Percentiles rank a stretch among this genome's conserved stretches.
These are phyloP conservation scores for Populus simonii DNA, from an alignment of 345 rosid genomes.

Conservation along the genomic window DNA sequence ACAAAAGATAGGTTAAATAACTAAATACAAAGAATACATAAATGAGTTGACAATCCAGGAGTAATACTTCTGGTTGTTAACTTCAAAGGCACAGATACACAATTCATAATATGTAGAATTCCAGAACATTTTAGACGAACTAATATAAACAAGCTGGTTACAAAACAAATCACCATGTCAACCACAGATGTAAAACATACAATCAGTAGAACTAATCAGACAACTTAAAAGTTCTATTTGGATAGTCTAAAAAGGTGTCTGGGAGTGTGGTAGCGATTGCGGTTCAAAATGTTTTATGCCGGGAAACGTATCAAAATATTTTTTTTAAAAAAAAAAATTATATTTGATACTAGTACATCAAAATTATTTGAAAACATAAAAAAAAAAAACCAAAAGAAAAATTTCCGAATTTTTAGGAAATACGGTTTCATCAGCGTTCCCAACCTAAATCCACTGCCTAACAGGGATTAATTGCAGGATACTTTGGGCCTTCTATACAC, in stretches of 20 bases:
- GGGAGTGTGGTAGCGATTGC: no score
- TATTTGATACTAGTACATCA: no score
- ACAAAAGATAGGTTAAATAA: background rate
- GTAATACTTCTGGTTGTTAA: background rate
- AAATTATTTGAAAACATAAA: no score
- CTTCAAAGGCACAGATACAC: background rate
- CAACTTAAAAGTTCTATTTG: background rate
- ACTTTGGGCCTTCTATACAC: background rate
- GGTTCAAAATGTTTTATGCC: no score
- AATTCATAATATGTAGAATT: background rate
- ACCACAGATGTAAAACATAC: background rate
- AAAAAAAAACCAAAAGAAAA: no score
- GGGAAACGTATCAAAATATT: no score
- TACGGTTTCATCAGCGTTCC: no score
- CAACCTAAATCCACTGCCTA: background rate
- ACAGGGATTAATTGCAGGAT: background rate
- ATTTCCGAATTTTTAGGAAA: no score
- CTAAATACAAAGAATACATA: background rate
- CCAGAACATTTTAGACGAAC: no score
- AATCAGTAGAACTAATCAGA: background rate
- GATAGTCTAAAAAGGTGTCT: background rate
- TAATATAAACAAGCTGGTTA: background rate
- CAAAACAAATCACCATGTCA: background rate
- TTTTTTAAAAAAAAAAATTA: no score
- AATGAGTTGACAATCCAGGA: background rate